Percentiles rank a stretch among this genome's conserved stretches.
These are phyloP conservation scores for Moesziomyces antarcticus DNA, from an alignment of 1,284 basidiomycete species.

Conservation along the genomic window DNA sequence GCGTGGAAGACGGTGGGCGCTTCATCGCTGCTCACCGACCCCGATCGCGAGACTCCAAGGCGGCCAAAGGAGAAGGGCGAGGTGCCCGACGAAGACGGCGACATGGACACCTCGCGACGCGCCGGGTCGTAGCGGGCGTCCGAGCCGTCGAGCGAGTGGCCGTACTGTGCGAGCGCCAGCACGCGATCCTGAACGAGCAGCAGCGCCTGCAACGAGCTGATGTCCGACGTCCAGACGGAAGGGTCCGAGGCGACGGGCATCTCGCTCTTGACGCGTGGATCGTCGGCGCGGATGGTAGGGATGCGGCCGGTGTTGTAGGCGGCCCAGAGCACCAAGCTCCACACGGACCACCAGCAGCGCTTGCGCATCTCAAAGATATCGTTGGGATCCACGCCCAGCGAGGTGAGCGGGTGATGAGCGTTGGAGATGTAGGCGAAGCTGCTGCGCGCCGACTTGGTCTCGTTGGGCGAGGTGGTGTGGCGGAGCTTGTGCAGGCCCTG, in stretches of 20 bases:
- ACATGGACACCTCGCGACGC: constrained; percentile 15
- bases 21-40: constrained; percentile 34
- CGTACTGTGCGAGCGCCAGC: constrained; percentile 50
- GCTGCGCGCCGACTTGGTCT: constrained; percentile 32
- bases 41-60: constrained; percentile 26
- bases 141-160: constrained; percentile 10
- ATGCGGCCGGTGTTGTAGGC: constrained; percentile 62
- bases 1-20: constrained; percentile 39
- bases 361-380: constrained; percentile 62
- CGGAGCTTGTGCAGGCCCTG: constrained; percentile 58
- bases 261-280: constrained; percentile 59
- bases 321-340: constrained; percentile 57
- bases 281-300: constrained; percentile 62
- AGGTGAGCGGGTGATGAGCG: constrained; percentile 29
- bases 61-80: constrained; percentile 42
- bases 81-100: constrained; percentile 20
- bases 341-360: constrained; percentile 61
- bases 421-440: constrained; percentile 40
- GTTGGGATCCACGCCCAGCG: constrained; percentile 34
- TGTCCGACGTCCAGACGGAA: constrained; percentile 50
- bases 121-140: constrained; percentile 19
- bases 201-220: constrained; percentile 56
- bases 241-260: constrained; percentile 46
- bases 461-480: constrained; percentile 23
- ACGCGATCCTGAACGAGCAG: constrained; percentile 60